These are phyloP conservation scores for Didymella exigua DNA, from an alignment of 2,329 filamentous ascomycete genomes.

Conservation along the genomic window DNA sequence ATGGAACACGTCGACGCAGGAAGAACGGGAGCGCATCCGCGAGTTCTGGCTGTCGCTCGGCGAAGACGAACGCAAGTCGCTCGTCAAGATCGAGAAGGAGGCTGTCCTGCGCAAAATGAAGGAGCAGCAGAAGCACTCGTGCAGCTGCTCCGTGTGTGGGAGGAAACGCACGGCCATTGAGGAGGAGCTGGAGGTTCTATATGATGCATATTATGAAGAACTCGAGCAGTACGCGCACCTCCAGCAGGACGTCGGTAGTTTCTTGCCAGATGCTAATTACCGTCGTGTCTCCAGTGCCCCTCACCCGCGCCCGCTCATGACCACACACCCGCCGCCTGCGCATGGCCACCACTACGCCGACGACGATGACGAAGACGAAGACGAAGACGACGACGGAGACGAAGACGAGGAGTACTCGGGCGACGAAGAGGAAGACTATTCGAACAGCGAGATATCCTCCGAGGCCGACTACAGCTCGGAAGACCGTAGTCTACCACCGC, in stretches of 20 bases:
- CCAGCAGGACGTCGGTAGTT: constrained; percentile 72
- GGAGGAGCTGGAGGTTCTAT: constrained; percentile 94
- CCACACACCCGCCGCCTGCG: constrained; percentile 70
- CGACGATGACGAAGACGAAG: constrained; percentile 58
- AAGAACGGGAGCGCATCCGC: constrained; percentile 96
- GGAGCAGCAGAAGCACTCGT: constrained; percentile 98
- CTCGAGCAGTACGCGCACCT: constrained; percentile 96
- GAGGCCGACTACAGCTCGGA: constrained; percentile 72
- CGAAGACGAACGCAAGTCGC: constrained; percentile 90
- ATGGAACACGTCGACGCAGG: constrained; percentile 93
- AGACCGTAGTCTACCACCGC: constrained; percentile 68
- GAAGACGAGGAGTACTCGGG: constrained; percentile 59
- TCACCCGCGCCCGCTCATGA: constrained; percentile 64
- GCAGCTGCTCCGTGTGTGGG: constrained; percentile 96
- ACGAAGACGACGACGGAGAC: constrained; percentile 49
- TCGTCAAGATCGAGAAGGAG: constrained; percentile 98
- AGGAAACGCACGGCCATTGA: constrained; percentile 96
- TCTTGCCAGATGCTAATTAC: constrained; percentile 71
- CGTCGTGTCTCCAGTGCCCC: constrained; percentile 59
- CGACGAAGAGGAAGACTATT: constrained; percentile 61
- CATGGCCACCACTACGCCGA: constrained; percentile 60
- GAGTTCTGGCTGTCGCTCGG: constrained; percentile 96
- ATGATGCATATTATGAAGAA: constrained; percentile 98
- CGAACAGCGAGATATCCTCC: constrained; percentile 63
- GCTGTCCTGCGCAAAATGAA: constrained; percentile 99